Evolutionary conservation across 805 yeast species (phyloP).

Genomic region (Middelhovenomyces tepae): DNA sequence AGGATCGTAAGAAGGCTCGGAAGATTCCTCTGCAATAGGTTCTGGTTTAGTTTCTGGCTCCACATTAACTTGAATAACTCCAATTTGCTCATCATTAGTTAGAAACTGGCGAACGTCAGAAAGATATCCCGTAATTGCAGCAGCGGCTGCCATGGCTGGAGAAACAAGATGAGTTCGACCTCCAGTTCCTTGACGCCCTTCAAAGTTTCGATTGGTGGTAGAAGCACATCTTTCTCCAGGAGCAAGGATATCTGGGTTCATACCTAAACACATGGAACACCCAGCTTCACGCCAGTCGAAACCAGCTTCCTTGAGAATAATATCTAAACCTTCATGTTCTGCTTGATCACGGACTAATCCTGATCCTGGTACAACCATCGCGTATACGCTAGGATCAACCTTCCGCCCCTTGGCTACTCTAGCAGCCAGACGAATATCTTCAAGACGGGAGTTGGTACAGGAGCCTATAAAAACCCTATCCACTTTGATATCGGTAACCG

Average conservation of each 20-base stretch:
- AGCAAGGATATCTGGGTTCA: constrained; percentile 90
- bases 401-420: constrained; percentile 78
- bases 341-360: constrained; percentile 87
- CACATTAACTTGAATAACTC: too few relatives aligned
- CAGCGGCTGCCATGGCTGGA: constrained; percentile 99
- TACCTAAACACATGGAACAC: constrained; percentile 96
- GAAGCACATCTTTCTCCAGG: constrained; percentile 97
- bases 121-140: constrained; percentile 81
- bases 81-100: constrained; percentile 42
- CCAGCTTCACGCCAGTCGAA: constrained; percentile 99
- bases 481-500: constrained; percentile 55
- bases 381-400: constrained; percentile 70
- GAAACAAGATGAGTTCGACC: constrained; percentile 95
- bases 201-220: constrained; percentile 92
- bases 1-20: constrained; percentile 25
- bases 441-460: constrained; percentile 92
- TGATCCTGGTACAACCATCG: constrained; percentile 90
- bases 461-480: constrained; percentile 95
- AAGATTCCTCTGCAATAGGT: too few relatives aligned
- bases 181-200: constrained; percentile 93
- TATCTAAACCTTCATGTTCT: constrained; percentile 84
- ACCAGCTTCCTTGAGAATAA: constrained; percentile 78
- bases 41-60: too few relatives aligned
- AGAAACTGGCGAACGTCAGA: constrained; percentile 76
- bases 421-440: constrained; percentile 91